These are phyloP conservation scores for Cyathus striatus DNA, from an alignment of 768 basidiomycete genomes.

Conservation along the genomic window DNA sequence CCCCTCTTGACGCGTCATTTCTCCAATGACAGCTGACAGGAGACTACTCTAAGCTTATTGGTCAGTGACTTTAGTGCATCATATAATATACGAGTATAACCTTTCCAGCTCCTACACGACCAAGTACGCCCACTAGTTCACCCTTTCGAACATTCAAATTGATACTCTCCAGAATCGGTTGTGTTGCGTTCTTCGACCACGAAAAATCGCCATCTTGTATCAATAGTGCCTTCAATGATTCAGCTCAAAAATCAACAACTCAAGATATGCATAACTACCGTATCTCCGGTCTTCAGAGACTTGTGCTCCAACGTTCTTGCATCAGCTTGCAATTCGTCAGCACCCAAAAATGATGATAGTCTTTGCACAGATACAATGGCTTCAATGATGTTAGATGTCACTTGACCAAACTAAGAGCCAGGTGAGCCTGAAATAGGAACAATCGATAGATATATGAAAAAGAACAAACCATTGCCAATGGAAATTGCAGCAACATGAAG, in stretches of 20 bases:
- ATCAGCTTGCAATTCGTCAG: constrained; percentile 77
- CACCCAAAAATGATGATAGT: constrained; percentile 67
- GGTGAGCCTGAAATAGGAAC: constrained; percentile 4
- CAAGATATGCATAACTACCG: constrained; percentile 29
- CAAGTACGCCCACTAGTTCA: constrained; percentile 79
- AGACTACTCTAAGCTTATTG: constrained; percentile 52
- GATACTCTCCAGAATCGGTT: constrained; percentile 74
- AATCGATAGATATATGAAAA: constrained; percentile 1
- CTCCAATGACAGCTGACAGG: constrained; percentile 78
- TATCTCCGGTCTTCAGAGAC: constrained; percentile 51
- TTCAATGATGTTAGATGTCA: constrained; percentile 80
- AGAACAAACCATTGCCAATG: constrained; percentile 67
- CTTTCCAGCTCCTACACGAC: constrained; percentile 91
- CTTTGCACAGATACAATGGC: constrained; percentile 81
- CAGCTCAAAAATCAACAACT: neutral
- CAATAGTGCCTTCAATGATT: constrained; percentile 44
- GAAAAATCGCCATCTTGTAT: constrained; percentile 77
- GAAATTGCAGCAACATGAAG: constrained; percentile 85
- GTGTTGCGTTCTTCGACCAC: constrained; percentile 57
- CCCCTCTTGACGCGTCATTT: constrained; percentile 78
- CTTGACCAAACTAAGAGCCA: constrained; percentile 51
- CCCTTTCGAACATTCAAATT: constrained; percentile 75
- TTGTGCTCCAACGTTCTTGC: constrained; percentile 51
- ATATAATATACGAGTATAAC: constrained; percentile 23
- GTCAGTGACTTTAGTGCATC: neutral